Evolutionary conservation across 495 filamentous ascomycete species (phyloP).

Genomic region (Aspergillus biplanus): DNA sequence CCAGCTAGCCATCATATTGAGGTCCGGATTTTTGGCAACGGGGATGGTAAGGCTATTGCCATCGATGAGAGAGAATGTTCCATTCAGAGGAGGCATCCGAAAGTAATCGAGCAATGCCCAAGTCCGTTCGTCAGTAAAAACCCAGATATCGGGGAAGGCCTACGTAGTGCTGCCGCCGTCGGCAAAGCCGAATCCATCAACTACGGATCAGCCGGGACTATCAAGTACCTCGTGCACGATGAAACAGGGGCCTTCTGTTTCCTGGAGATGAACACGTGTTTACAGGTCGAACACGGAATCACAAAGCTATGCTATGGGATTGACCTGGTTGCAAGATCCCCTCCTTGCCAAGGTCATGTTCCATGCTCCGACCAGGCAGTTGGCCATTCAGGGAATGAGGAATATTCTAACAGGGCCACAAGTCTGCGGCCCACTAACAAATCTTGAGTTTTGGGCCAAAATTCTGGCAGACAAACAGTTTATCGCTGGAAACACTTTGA

Average conservation of each 20-base stretch:
- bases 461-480: conserved; percentile 49
- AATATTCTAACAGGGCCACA: conserved; percentile 41
- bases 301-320: conserved; percentile 64
- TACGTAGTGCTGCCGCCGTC: conserved; percentile 58
- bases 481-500: conserved; percentile 53
- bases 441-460: conserved; percentile 55
- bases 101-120: conserved; percentile 59
- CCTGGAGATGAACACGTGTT: conserved; percentile 69
- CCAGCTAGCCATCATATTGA: conserved; percentile 50
- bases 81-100: conserved; percentile 56
- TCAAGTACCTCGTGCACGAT: conserved; percentile 69
- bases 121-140: conserved; percentile 53
- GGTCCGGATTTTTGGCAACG: conserved; percentile 52
- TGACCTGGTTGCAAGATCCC: conserved; percentile 63
- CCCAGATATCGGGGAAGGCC: conserved; percentile 46
- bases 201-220: conserved; percentile 64
- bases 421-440: conserved; percentile 61
- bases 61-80: conserved; percentile 53
- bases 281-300: conserved; percentile 70
- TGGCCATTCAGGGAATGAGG: conserved; percentile 49
- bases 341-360: conserved; percentile 67
- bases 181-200: conserved; percentile 53
- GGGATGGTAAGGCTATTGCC: conserved; percentile 42
- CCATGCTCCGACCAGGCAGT: conserved; percentile 44
- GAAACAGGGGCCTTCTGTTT: conserved; percentile 63